A percentile compares a stretch with the other conserved stretches of the same genome.
Evolutionary conservation across 163 green algal species (phyloP).

Genomic region (Scenedesmus sp.): DNA sequence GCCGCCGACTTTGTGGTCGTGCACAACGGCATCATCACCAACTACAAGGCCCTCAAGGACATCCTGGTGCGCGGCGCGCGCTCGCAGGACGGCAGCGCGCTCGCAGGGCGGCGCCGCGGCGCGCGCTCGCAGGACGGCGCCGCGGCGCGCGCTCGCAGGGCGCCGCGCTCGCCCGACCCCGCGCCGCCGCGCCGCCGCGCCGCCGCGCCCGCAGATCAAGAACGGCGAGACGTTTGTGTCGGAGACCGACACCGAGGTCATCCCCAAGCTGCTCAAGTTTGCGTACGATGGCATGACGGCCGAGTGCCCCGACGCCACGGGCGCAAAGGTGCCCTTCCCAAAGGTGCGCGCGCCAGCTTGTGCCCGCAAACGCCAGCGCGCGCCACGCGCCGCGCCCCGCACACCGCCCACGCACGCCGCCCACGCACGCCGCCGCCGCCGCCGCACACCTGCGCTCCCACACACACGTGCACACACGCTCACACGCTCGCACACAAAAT

Average conservation of each 20-base stretch:
- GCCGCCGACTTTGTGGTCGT: conserved; percentile 94
- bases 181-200: too few species aligned
- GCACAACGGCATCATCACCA: conserved; percentile 99
- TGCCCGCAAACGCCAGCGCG: too few species aligned
- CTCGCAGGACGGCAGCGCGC: background rate
- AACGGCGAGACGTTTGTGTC: conserved; percentile 88
- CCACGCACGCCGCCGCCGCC: too few species aligned
- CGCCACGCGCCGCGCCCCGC: too few species aligned
- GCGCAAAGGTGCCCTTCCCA: conserved; percentile 73
- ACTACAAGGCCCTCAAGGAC: conserved; percentile 88
- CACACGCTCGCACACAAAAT: too few species aligned
- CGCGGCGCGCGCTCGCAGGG: too few species aligned
- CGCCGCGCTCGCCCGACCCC: too few species aligned
- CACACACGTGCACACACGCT: too few species aligned
- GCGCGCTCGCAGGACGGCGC: background rate
- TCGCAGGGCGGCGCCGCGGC: background rate
- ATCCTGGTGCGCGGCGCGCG: conserved; percentile 72
- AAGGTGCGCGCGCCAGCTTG: conserved; percentile 59
- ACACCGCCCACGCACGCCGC: too few species aligned
- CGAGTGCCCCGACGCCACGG: conserved; percentile 44
- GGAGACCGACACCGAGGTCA: conserved; percentile 99
- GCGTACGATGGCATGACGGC: conserved; percentile 70
- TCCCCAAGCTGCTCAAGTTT: conserved; percentile 97
- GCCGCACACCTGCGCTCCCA: too few species aligned
- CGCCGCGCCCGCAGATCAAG: conserved; percentile 77